phyloP scores from a whole-genome alignment of 2,329 filamentous ascomycete species.

The Ophiostoma sp. region DNA sequence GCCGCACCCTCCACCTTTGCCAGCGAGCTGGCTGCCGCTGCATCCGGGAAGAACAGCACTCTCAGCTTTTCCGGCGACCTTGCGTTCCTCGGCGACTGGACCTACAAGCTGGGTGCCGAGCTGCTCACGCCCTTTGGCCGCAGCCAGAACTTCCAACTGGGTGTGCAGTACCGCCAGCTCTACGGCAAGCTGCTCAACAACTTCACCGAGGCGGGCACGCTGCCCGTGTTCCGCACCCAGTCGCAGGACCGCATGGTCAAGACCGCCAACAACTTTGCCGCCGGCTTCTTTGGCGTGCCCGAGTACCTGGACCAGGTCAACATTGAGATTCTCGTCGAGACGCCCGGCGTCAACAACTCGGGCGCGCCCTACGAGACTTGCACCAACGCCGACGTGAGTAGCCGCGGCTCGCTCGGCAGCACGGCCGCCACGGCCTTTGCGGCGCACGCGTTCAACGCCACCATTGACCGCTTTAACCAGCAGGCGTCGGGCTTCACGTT shows the following conservation, averaged over 20 bases:
- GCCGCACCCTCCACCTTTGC: neutral
- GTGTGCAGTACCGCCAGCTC: constrained; percentile 8
- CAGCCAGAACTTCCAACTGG: constrained; percentile 8
- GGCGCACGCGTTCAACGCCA: neutral
- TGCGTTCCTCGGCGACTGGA: constrained; percentile 6
- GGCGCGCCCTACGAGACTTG: constrained; percentile 7
- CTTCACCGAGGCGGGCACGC: constrained; percentile 7
- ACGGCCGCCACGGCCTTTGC: neutral
- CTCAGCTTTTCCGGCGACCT: constrained; percentile 7
- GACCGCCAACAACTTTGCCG: constrained; percentile 10
- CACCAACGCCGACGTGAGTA: neutral
- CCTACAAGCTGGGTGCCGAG: constrained; percentile 9
- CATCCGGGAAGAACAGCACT: neutral
- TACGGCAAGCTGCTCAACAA: constrained; percentile 10
- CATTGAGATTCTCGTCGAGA: constrained; percentile 11
- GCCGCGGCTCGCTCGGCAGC: neutral
- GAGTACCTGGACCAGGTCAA: constrained; percentile 10
- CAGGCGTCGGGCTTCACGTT: neutral
- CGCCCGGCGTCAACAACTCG: constrained; percentile 7
- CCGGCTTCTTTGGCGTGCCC: constrained; percentile 5
- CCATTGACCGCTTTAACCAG: neutral
- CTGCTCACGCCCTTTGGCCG: neutral
- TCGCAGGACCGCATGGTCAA: constrained; percentile 11
- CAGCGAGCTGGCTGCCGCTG: neutral
- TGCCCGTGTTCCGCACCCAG: constrained; percentile 8